Base-by-base conservation (phyloP, 208 protist genomes). In the Leishmania martiniquensis region DNA sequence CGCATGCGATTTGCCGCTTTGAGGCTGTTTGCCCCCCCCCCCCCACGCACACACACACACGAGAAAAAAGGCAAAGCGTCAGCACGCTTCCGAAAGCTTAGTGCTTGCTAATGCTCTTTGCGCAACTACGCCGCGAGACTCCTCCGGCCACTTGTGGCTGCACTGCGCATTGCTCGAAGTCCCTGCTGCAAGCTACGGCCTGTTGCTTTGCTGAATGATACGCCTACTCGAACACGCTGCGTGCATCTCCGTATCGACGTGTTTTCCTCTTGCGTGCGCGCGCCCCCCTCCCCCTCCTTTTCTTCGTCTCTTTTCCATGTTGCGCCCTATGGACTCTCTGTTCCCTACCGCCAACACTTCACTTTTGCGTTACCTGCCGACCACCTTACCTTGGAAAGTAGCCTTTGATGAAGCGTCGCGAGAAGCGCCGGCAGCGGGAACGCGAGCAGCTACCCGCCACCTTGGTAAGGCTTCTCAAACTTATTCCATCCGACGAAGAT, bases 401-500 rank as follows among this genome's bases (percentile, higher is more conserved):
- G 34, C 44, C 37, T 22, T 69, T 37, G n/a, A 97, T 96, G 91
- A 92, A 93, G 76, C 81, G 84, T 68, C 87, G 87, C 34, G 86
- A 91, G 62, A 57, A 81, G 67, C 86, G 90, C 29, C 88, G 91
- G 13, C 91, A 96, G 77, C 86, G 92, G 15, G 88, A 92, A 73
- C 83, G 94, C 37, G 88, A 95, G 74, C 52, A 85, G 49, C 83
- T 96, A 1, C 81, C 89, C 13, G 75, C 87, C 1, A 85, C 83
- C 42, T 72, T 97, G 9, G 34, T 65, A 0, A 85, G 82, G n/a
- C 84, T 96, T 37, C 39, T 95, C 7, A 72, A 81, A 13, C 75
- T 91, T 42, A 75, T 95, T 17, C 87, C 82, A 22, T 37, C 76
- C 10, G 80, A 82, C 47, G 54, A 74, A 60, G 90, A 97, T 78